phyloP scores from a whole-genome alignment of 129 eudicot species.

The Rutidosis leptorrhynchoides region DNA sequence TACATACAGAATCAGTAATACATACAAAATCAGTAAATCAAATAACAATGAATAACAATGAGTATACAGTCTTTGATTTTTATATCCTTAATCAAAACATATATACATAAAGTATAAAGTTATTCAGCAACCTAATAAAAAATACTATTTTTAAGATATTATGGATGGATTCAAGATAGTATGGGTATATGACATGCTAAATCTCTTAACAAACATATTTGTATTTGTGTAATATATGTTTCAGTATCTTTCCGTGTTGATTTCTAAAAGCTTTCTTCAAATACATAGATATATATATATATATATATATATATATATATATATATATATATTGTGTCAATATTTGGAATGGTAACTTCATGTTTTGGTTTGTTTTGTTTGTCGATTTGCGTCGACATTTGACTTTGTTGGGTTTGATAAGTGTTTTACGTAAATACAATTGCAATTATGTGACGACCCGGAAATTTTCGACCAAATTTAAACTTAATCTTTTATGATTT shows the following conservation, averaged over 20 bases:
- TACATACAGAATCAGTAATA: no score
- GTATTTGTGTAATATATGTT: no score
- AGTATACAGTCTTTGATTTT: neutral
- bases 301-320: no score
- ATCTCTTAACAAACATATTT: no score
- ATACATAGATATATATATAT: no score
- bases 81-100: neutral
- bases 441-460: no score
- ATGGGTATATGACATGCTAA: no score
- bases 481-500: no score
- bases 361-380: neutral
- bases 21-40: no score
- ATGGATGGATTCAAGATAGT: no score
- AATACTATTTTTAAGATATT: neutral
- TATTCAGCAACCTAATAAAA: neutral
- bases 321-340: neutral
- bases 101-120: neutral
- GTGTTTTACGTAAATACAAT: neutral
- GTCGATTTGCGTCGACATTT: neutral
- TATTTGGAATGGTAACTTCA: neutral
- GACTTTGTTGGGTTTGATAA: neutral
- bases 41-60: no score
- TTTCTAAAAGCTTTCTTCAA: neutral
- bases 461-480: no score
- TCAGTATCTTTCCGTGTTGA: neutral